Conservation (phyloP, 306 rosid genomes). For the Sicyos edulis region DNA sequence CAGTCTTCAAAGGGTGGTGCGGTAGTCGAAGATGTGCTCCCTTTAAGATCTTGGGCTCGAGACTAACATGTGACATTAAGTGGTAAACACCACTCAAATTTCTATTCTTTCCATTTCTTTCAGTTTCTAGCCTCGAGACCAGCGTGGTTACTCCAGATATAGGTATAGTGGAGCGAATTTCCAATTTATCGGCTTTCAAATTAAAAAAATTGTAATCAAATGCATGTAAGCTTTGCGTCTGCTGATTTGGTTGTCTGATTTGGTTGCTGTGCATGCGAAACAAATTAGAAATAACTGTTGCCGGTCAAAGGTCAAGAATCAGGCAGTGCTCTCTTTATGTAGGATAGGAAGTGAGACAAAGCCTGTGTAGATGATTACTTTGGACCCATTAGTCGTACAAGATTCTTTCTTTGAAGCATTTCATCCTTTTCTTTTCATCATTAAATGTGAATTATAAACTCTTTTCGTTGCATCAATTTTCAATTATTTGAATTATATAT, state of each 20-base stretch:
- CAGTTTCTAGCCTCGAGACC: too few relatives aligned
- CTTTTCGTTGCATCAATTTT: background rate
- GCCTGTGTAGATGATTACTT: background rate
- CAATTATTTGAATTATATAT: slow-evolving; percentile 10
- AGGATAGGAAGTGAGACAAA: slow-evolving; percentile 5
- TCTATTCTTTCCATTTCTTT: too few relatives aligned
- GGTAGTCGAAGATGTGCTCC: too few relatives aligned
- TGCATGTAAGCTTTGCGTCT: background rate
- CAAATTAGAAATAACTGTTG: background rate
- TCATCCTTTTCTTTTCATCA: slow-evolving; percentile 1
- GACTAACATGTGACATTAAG: too few relatives aligned
- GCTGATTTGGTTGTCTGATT: slow-evolving; percentile 5
- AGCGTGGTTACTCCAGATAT: too few relatives aligned
- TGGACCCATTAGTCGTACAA: slow-evolving; percentile 6
- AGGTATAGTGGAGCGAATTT: too few relatives aligned
- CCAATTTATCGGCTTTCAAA: too few relatives aligned
- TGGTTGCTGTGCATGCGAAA: background rate
- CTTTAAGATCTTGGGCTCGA: too few relatives aligned
- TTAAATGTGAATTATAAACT: background rate
- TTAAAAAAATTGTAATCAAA: too few relatives aligned
- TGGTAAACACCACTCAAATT: too few relatives aligned
- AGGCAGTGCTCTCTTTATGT: slow-evolving; percentile 12
- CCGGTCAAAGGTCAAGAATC: slow-evolving; percentile 22
- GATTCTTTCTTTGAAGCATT: background rate
- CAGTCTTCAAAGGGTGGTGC: too few relatives aligned